phyloP scores from a whole-genome alignment of 2,329 filamentous ascomycete species.

The Tolypocladium sp. region DNA sequence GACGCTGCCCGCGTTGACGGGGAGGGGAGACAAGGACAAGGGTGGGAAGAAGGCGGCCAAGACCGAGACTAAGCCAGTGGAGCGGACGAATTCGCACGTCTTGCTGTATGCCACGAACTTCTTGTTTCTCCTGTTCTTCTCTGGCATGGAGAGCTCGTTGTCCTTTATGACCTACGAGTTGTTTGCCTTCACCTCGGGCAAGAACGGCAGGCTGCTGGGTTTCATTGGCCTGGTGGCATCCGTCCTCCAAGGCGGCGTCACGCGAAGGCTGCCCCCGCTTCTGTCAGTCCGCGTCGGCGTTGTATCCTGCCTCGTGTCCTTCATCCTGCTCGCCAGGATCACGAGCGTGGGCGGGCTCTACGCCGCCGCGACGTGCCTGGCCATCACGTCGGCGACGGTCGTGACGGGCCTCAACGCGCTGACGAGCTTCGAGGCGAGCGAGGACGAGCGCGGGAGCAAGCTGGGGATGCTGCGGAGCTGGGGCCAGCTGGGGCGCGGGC shows the following conservation, averaged over 20 bases:
- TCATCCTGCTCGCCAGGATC: constrained; percentile 67
- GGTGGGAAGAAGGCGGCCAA: constrained; percentile 10
- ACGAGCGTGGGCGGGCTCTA: constrained; percentile 65
- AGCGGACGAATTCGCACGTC: constrained; percentile 72
- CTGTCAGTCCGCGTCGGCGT: constrained; percentile 73
- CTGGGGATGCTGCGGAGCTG: constrained; percentile 71
- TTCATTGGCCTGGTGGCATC: constrained; percentile 88
- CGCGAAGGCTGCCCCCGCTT: constrained; percentile 74
- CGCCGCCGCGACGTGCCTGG: constrained; percentile 70
- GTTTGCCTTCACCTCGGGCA: constrained; percentile 69
- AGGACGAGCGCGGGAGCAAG: constrained; percentile 75
- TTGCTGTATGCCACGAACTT: constrained; percentile 82
- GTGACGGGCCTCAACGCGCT: constrained; percentile 90
- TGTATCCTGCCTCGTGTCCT: constrained; percentile 66
- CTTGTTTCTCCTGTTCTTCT: constrained; percentile 91
- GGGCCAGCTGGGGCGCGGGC: constrained; percentile 80
- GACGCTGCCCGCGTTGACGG: constrained; percentile 58
- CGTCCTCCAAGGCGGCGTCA: constrained; percentile 86
- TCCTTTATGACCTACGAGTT: constrained; percentile 97
- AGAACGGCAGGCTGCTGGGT: constrained; percentile 79
- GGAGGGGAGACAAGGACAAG: constrained; percentile 17
- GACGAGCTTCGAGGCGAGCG: constrained; percentile 78
- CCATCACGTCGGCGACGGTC: constrained; percentile 86
- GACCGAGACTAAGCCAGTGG: constrained; percentile 16
- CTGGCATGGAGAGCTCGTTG: constrained; percentile 94